Percentiles rank a stretch among this genome's conserved stretches.
Conservation (phyloP, 2,329 filamentous ascomycete species). For the Akanthomyces dipterigenus region DNA sequence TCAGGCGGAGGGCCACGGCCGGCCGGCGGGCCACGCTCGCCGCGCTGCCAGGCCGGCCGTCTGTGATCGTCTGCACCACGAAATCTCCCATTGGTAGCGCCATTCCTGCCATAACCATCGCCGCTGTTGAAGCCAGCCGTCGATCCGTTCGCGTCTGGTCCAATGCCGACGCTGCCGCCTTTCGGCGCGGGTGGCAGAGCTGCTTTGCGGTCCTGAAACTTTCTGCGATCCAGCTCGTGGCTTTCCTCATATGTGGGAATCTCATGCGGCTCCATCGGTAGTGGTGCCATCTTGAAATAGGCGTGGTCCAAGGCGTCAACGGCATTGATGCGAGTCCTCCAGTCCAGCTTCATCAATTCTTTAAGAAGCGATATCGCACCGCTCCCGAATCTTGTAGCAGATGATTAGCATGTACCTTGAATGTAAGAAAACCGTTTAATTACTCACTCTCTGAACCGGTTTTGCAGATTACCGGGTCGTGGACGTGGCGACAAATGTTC, state of each 20-base stretch:
- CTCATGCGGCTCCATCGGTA: slow-evolving; percentile 75
- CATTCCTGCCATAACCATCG: slow-evolving; percentile 42
- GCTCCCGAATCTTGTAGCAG: slow-evolving; percentile 48
- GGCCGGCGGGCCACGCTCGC: slow-evolving; percentile 43
- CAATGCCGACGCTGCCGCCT: slow-evolving; percentile 80
- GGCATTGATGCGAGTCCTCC: slow-evolving; percentile 82
- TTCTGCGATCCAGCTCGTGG: slow-evolving; percentile 90
- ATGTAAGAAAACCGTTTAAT: neutral
- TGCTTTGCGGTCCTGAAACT: slow-evolving; percentile 79
- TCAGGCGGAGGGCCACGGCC: slow-evolving; percentile 8
- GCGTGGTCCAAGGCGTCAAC: slow-evolving; percentile 88
- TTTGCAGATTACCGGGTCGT: slow-evolving; percentile 58
- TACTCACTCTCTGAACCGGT: slow-evolving; percentile 65
- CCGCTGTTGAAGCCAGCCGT: slow-evolving; percentile 43
- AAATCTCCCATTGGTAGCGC: slow-evolving; percentile 31
- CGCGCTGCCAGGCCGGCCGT: slow-evolving; percentile 49
- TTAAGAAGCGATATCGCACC: slow-evolving; percentile 72
- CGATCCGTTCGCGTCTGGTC: slow-evolving; percentile 44
- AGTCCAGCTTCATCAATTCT: slow-evolving; percentile 82
- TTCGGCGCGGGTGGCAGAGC: slow-evolving; percentile 84
- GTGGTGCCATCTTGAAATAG: slow-evolving; percentile 76
- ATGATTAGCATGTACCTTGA: slow-evolving; percentile 16
- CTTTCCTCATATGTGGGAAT: slow-evolving; percentile 91
- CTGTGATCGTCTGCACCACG: slow-evolving; percentile 37
- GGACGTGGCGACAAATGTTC: slow-evolving; percentile 62